Evolutionary conservation across 768 basidiomycete genomes (phyloP), one percentile per base, ranked within the genome.

Genomic region (Hypsizygus marmoreus): DNA sequence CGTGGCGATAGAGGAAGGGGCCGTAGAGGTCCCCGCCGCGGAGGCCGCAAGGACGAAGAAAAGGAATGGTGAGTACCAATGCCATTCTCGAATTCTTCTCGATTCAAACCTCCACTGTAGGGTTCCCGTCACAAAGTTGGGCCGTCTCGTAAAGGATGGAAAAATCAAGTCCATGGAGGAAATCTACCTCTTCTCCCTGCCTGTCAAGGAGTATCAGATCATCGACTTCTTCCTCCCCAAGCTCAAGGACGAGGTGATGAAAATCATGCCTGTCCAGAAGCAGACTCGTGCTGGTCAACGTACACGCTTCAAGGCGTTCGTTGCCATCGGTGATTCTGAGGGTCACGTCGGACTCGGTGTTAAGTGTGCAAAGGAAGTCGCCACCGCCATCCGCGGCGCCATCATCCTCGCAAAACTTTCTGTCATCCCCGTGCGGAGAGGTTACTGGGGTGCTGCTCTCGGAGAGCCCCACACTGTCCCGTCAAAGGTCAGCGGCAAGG

Each of bases 151-250:
- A 34, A 97, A 97, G 75, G 97, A 98, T 61, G 95, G 95, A 59
- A 98, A 98, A 77, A 97, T 99, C 78, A 97, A 95, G 75, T 97
- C 94, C 37, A 95, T 99, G 83, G 97, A 99, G 69, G 97, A 99
- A 69, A 97, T 98, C 73, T 99, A 98, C 76, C 94, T 99, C 65
- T 99, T 98, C 86, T 99, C 97, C 20, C 88, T 99, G 54, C 95
- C 95, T 50, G 90, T 99, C 73, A 99, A 98, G 76, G 97, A 99
- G 75, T 98, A 75, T 80, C 97, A 99, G 74, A 97, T 99, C 72
- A 88, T 99, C 80, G 97, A 99, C 78, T 85, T 88, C 70, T 97
- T 99, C 91, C 83, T 98, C 37, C 97, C 97, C 60, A 91, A 91
- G 68, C 89, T 99, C 75, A 99, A 99, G 82, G 97, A 95, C 60